phyloP scores from a whole-genome alignment of 2,329 filamentous ascomycete species.

The Aspergillus sp. region DNA sequence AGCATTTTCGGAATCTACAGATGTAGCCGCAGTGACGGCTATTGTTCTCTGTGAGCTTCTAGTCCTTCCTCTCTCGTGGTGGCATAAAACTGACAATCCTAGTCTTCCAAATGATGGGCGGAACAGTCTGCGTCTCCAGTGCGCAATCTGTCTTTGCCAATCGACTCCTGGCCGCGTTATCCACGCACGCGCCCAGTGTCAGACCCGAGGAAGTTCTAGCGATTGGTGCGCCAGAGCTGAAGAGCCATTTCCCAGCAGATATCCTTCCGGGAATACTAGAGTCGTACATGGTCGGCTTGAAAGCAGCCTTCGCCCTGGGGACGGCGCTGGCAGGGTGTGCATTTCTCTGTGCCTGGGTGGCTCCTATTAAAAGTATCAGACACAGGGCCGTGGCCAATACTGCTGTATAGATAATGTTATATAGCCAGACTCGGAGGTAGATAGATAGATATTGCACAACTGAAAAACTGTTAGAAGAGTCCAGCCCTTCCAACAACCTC shows the following conservation, averaged over 20 bases:
- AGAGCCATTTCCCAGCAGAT: background rate
- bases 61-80: too few relatives aligned
- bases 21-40: background rate
- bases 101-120: background rate
- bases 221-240: background rate
- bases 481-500: too few relatives aligned
- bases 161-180: background rate
- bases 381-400: too few relatives aligned
- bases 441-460: too few relatives aligned
- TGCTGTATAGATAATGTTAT: too few relatives aligned
- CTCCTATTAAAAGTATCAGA: too few relatives aligned
- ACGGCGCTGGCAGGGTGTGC: background rate
- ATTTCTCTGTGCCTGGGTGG: background rate
- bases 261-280: background rate
- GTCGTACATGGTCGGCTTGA: background rate
- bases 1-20: background rate
- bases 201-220: background rate
- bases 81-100: background rate
- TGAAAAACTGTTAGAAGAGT: too few relatives aligned
- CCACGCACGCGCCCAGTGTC: background rate
- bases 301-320: background rate
- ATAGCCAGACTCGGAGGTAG: too few relatives aligned
- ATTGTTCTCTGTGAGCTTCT: background rate
- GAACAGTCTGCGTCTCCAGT: background rate
- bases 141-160: background rate